Conservation (phyloP, 208 protist genomes). For the Leishmania guyanensis region DNA sequence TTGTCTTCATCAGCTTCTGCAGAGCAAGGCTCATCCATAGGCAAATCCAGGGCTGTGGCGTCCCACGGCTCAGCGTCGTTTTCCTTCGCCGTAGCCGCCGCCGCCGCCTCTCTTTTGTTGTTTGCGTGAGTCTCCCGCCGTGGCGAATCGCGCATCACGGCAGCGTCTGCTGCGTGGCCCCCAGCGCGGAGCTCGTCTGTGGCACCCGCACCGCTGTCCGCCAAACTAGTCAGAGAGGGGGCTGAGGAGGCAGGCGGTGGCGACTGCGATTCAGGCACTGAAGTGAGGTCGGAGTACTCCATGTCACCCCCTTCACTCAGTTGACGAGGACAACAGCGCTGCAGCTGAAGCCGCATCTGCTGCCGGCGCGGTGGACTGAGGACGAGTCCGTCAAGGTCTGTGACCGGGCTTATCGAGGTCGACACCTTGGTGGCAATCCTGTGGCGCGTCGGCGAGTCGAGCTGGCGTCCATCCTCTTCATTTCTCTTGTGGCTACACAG, state of each 20-base stretch:
- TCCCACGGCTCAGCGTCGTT: background rate
- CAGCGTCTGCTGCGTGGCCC: background rate
- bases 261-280: background rate
- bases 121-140: background rate
- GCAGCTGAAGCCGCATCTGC: constrained; percentile 17
- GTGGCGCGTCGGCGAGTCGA: background rate
- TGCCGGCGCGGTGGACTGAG: constrained; percentile 33
- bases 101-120: background rate
- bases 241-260: background rate
- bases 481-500: background rate
- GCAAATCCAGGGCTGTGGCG: background rate
- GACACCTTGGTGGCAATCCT: background rate
- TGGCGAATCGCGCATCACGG: background rate
- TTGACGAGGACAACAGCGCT: constrained; percentile 7
- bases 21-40: background rate
- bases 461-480: background rate
- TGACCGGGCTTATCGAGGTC: constrained; percentile 6
- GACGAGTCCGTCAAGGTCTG: constrained; percentile 37
- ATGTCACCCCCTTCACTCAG: background rate
- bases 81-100: background rate
- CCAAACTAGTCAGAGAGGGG: background rate
- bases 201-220: constrained; percentile 2
- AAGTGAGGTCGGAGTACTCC: background rate
- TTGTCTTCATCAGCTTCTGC: background rate
- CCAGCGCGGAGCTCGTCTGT: background rate